Base-by-base conservation (phyloP, 257 asterid genomes). In the Scutellaria baicalensis region DNA sequence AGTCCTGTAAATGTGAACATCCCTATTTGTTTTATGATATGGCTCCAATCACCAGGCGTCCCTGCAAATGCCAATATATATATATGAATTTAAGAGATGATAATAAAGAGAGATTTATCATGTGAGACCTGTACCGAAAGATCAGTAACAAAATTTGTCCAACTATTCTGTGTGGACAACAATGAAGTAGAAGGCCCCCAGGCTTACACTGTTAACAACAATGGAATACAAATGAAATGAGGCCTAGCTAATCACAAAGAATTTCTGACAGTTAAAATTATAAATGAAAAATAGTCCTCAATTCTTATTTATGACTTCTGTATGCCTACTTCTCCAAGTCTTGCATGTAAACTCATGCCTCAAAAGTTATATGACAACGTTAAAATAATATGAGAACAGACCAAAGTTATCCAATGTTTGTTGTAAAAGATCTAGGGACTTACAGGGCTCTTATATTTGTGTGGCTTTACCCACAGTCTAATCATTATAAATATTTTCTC, bases 1-100 rank as follows among this genome's bases (percentile, higher is more conserved):
- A 88, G 72, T 56, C 97, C 93, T 0, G 97, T 86, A 80, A 86
- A 88, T 20, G 95, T 90, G 66, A 90, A 90, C 97, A 90, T 90
- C 62, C 97, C 97, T 23, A 88, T 90, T 75, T 90, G 97, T 84
- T 90, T 88, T 62, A 86, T 58, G 56, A 86, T 88, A 77, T 90
- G 95, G 79, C 97, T 90, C 97, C 93, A 90, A 77, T 90, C 93
- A 68, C 97, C 97, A 5, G 95, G 92, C 20, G 97, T 90, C 66
- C 88, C 96, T 90, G 83, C 69, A 71, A 69, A 74, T 27, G 51
- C 58, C 35, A 13, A 5, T 52, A 20, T 23, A 42, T 23, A 42
- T 36, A 20, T 18, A 27, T 27, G 33, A 27, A 27, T 27, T 27
- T 27, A 27, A 27, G 33, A 27, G 33, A 27, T 5, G 3, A 27